Percentiles rank a stretch among this genome's conserved stretches.
Evolutionary conservation across 768 basidiomycete genomes (phyloP).

Genomic region (Hericium alpestre): DNA sequence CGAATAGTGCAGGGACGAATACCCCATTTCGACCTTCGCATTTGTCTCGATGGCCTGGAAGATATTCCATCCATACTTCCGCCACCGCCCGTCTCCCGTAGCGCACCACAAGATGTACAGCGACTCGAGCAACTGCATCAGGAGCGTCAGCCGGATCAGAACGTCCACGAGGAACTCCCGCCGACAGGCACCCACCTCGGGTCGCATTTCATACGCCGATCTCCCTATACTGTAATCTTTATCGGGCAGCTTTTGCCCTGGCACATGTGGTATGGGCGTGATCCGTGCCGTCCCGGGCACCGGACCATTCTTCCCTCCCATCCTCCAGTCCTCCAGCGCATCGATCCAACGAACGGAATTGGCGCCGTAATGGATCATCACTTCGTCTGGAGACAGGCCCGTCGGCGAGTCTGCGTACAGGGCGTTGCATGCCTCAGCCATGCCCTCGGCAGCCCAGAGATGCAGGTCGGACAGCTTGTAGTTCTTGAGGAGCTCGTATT

Average conservation of each 20-base stretch:
- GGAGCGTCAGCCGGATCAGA: background rate
- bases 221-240: background rate
- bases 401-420: slow-evolving; percentile 62
- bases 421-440: slow-evolving; percentile 61
- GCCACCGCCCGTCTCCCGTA: slow-evolving; percentile 52
- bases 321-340: slow-evolving; percentile 39
- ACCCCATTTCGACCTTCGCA: background rate
- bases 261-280: slow-evolving; percentile 15
- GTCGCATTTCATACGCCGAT: background rate
- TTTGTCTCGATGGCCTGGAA: slow-evolving; percentile 28
- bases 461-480: slow-evolving; percentile 56
- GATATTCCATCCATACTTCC: slow-evolving; percentile 50
- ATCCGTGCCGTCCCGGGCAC: slow-evolving; percentile 43
- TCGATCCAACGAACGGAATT: slow-evolving; percentile 35
- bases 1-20: slow-evolving; percentile 45
- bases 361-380: slow-evolving; percentile 21
- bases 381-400: slow-evolving; percentile 60
- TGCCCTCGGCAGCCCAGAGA: slow-evolving; percentile 65
- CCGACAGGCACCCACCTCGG: slow-evolving; percentile 6
- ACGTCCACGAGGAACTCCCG: background rate
- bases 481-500: slow-evolving; percentile 28
- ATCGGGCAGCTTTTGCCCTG: slow-evolving; percentile 22
- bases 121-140: slow-evolving; percentile 2
- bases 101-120: slow-evolving; percentile 53
- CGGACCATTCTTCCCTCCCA: slow-evolving; percentile 29